Conservation (phyloP, 2,329 filamentous ascomycete genomes). For the Teratosphaeria zuluensis region DNA sequence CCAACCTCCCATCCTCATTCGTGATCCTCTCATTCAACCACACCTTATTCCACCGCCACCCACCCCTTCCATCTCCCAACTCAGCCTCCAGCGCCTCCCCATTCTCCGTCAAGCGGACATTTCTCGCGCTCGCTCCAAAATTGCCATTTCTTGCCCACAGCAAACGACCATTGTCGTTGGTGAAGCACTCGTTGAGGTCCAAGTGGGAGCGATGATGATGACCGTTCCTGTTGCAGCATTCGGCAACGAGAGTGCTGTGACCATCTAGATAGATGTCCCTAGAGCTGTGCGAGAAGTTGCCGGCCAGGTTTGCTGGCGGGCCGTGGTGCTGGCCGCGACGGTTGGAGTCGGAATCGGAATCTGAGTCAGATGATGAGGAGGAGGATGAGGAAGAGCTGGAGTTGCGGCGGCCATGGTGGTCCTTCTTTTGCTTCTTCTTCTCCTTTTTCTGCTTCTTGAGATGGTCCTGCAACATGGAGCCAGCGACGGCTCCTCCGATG, state of each 20-base stretch:
- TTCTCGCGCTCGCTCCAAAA: constrained; percentile 26
- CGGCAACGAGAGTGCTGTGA: constrained; percentile 28
- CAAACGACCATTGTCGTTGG: constrained; percentile 28
- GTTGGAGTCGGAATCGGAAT: constrained; percentile 10
- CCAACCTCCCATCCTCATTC: constrained; percentile 29
- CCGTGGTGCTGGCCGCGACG: constrained; percentile 8
- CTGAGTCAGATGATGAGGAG: not conserved
- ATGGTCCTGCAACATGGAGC: constrained; percentile 46
- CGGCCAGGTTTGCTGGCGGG: constrained; percentile 12
- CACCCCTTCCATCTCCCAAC: constrained; percentile 25
- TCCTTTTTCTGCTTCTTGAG: constrained; percentile 38
- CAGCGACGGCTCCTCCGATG: constrained; percentile 46
- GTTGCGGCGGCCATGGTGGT: constrained; percentile 5
- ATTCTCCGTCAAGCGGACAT: constrained; percentile 23
- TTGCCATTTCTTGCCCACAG: constrained; percentile 29
- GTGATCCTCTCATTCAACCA: constrained; percentile 31
- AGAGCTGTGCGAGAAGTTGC: constrained; percentile 30
- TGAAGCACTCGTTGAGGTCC: constrained; percentile 29
- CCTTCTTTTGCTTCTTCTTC: constrained; percentile 27
- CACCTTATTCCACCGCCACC: constrained; percentile 24
- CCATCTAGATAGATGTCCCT: constrained; percentile 27
- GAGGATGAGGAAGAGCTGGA: constrained; percentile 8
- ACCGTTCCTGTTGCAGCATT: constrained; percentile 25
- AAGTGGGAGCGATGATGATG: constrained; percentile 24
- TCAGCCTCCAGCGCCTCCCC: constrained; percentile 28